A percentile compares a stretch with the other conserved stretches of the same genome.
Conservation (phyloP, 306 rosid genomes). For the Inga leiocalycina region DNA sequence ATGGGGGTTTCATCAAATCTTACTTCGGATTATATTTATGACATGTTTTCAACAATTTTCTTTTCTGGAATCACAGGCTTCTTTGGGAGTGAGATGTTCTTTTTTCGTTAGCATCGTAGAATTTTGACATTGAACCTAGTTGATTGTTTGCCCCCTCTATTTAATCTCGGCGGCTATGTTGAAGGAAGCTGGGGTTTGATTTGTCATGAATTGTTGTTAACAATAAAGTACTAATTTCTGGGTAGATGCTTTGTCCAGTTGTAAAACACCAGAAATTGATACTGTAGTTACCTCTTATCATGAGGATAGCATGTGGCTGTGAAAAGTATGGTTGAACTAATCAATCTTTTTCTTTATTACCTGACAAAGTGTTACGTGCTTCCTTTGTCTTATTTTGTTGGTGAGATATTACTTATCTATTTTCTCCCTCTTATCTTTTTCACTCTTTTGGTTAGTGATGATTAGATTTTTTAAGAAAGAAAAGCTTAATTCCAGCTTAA, state of each 20-base stretch:
- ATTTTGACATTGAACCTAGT: conserved; percentile 9
- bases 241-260: background rate
- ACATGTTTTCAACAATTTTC: background rate
- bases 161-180: background rate
- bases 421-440: conserved; percentile 2
- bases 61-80: background rate
- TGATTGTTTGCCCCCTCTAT: conserved; percentile 2
- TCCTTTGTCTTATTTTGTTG: conserved; percentile 3
- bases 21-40: background rate
- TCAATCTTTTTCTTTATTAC: background rate
- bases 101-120: background rate
- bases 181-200: conserved; percentile 1
- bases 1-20: background rate
- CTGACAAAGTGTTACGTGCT: conserved; percentile 9
- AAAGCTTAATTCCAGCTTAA: conserved; percentile 15
- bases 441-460: conserved; percentile 8
- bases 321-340: conserved; percentile 9
- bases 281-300: background rate
- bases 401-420: conserved; percentile 10
- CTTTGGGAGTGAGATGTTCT: conserved; percentile 3
- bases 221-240: background rate
- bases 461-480: conserved; percentile 17
- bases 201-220: background rate
- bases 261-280: conserved; percentile 6
- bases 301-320: conserved; percentile 20